These are phyloP conservation scores for Brasenia schreberi DNA, from an alignment of 164 flowering plant genomes.

Conservation along the genomic window DNA sequence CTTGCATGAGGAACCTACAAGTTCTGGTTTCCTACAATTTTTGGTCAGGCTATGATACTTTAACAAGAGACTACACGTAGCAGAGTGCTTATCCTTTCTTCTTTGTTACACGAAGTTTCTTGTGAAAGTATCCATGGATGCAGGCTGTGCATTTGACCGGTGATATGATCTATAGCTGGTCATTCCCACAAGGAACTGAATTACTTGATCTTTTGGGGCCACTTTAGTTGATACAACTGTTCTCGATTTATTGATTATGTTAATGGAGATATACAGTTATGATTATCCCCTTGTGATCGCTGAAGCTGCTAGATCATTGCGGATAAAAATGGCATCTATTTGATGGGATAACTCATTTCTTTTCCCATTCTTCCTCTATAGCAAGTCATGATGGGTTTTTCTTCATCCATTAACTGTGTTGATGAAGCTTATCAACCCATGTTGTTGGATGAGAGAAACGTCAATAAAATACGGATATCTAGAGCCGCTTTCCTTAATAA, in stretches of 20 bases:
- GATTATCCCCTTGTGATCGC: neutral
- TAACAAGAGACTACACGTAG: neutral
- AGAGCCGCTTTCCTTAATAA: neutral
- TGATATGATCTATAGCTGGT: neutral
- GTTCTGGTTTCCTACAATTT: neutral
- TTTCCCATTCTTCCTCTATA: neutral
- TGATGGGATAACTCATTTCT: neutral
- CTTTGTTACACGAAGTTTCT: neutral
- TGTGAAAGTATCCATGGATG: neutral
- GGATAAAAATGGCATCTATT: neutral
- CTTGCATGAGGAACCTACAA: neutral
- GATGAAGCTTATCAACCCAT: neutral
- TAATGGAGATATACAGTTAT: too few species aligned
- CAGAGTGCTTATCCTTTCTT: too few species aligned
- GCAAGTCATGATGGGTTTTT: neutral
- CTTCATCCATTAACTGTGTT: neutral
- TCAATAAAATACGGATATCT: neutral
- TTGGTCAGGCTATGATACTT: neutral
- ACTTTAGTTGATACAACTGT: neutral
- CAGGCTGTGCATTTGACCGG: neutral
- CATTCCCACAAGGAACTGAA: neutral
- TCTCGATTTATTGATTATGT: too few species aligned
- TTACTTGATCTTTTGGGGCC: neutral
- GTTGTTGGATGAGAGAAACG: neutral
- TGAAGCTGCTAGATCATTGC: neutral